A percentile compares a stretch with the other conserved stretches of the same genome.
These are phyloP conservation scores for Gracilaria caudata DNA, from an alignment of 23 red algal genomes.

Conservation along the genomic window DNA sequence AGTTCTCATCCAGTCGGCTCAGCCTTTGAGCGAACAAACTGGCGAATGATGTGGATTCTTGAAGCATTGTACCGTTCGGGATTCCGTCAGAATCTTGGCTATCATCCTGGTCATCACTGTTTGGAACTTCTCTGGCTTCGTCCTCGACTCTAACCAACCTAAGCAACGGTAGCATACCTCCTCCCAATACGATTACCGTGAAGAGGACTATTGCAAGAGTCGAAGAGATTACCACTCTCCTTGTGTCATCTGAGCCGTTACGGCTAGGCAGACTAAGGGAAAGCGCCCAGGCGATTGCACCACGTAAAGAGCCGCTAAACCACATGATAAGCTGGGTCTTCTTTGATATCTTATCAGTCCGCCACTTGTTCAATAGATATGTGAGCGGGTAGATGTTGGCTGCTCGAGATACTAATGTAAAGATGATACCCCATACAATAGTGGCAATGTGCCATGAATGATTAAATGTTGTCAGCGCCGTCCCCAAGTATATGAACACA, in stretches of 20 bases:
- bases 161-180: slow-evolving; percentile 92
- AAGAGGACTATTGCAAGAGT: slow-evolving; percentile 98
- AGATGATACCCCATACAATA: slow-evolving; percentile 88
- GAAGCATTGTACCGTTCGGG: neutral
- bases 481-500: slow-evolving; percentile 97
- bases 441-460: slow-evolving; percentile 91
- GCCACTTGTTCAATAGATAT: slow-evolving; percentile 81
- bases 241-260: slow-evolving; percentile 77
- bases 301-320: slow-evolving; percentile 96
- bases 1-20: slow-evolving; percentile 50
- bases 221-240: slow-evolving; percentile 91
- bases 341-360: slow-evolving; percentile 78
- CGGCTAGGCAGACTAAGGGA: slow-evolving; percentile 89
- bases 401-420: slow-evolving; percentile 85
- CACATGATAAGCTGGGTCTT: slow-evolving; percentile 98
- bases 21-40: slow-evolving; percentile 32
- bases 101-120: slow-evolving; percentile 20
- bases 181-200: slow-evolving; percentile 97
- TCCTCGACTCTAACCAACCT: slow-evolving; percentile 90
- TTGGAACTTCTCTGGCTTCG: neutral
- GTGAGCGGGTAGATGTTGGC: slow-evolving; percentile 95
- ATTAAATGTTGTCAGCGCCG: slow-evolving; percentile 90
- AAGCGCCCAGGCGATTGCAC: slow-evolving; percentile 98
- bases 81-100: slow-evolving; percentile 6
- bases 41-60: slow-evolving; percentile 18